Base-by-base conservation (phyloP, 1,284 basidiomycete genomes). In the Tilletia caries region DNA sequence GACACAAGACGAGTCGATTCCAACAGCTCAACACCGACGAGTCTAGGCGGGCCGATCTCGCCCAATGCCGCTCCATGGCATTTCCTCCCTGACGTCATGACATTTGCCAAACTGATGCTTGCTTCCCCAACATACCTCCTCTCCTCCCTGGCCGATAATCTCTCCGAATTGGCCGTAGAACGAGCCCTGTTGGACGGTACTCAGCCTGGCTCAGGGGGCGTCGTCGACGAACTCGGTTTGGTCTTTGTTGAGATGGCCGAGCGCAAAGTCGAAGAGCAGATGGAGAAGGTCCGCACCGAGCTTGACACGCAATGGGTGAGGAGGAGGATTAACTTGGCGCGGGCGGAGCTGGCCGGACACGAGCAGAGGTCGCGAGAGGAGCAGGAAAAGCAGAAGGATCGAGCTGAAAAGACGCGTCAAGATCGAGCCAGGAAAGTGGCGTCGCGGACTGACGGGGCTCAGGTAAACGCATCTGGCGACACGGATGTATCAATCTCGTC, bases 101-200 rank as follows among this genome's bases (percentile, higher is more conserved):
- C 87, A 25, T 98, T 91, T 82, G 88, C 94, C 44, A 95, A 93
- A 78, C 96, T 98, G 85, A 96, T 98, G 92, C 89, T 98, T 25
- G 94, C 93, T 13, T 92, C 94, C 0, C 93, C 95, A 0, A 87
- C 89, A 33, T 69, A 76, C 29, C 91, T 95, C 80, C 86, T 91
- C 58, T 81, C 86, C 13, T 90, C 93, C 78, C 87, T 97, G 18
- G 87, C 88, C 0, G 86, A 85, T 60, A 92, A 98, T 74, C 84
- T 95, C 8, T 88, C 89, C 54, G 90, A 91, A 73, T 86, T 98
- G 2, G 87, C 86, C 1, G 79, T 86, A 0, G 92, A 95, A 83
- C 72, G 74, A 29, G 65, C 60, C 33, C 67, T 74, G 46, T 87
- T 90, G 69, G 73, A 71, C 46, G 68, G 68, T 65, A 82, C 72